Percentiles rank a stretch among this genome's conserved stretches.
Conservation (phyloP, 192 early-diverging fungal genomes). For the Funneliformis geosporum region DNA sequence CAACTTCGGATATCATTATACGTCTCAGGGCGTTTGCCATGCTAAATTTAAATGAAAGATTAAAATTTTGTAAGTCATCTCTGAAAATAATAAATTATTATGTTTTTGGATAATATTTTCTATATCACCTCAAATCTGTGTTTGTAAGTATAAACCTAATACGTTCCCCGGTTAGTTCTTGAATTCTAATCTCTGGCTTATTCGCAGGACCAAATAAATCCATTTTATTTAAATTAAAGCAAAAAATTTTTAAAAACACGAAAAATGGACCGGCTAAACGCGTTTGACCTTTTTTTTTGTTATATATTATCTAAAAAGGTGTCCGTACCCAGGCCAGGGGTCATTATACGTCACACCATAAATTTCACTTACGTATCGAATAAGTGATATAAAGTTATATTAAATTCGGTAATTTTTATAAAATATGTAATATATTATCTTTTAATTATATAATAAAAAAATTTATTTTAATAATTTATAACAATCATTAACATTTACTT, state of each 20-base stretch:
- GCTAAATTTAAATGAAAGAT: slow-evolving; percentile 39
- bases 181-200: slow-evolving; percentile 59
- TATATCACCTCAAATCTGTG: slow-evolving; percentile 72
- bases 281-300: too few species aligned
- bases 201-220: background rate
- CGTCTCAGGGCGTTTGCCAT: slow-evolving; percentile 92
- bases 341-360: too few species aligned
- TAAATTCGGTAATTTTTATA: too few species aligned
- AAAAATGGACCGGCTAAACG: background rate
- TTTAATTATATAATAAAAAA: too few species aligned
- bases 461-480: too few species aligned
- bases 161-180: slow-evolving; percentile 54
- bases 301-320: too few species aligned
- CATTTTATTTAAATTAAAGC: background rate
- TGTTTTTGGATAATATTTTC: background rate
- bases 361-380: too few species aligned
- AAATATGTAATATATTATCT: too few species aligned
- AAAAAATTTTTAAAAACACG: background rate
- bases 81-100: slow-evolving; percentile 18
- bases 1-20: slow-evolving; percentile 97
- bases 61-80: background rate
- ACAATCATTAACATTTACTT: too few species aligned
- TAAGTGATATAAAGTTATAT: too few species aligned
- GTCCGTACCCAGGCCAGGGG: too few species aligned
- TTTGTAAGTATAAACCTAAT: slow-evolving; percentile 86